Evolutionary conservation across 208 protist species (phyloP).

Genomic region (Trypanosomatidae sp.): DNA sequence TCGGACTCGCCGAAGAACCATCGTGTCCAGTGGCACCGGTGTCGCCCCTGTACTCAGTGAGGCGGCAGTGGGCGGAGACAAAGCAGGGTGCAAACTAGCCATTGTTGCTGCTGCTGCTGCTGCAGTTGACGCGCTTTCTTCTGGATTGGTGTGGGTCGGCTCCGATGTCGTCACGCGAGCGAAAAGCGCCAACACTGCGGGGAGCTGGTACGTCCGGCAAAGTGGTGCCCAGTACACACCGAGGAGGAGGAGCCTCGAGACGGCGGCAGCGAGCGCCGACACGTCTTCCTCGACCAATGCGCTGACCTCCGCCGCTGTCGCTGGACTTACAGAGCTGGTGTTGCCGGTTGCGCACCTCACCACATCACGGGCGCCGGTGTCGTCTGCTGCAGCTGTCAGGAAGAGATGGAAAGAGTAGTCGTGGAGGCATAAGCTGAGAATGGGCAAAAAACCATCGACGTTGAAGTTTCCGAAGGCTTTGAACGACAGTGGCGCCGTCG

Average conservation of each 20-base stretch:
- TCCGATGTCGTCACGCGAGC: not conserved
- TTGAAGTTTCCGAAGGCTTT: conserved; percentile 14
- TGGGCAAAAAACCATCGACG: not conserved
- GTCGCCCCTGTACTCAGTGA: not conserved
- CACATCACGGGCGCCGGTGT: not conserved
- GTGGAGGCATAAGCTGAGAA: conserved; percentile 18
- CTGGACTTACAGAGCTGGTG: not conserved
- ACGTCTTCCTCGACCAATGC: not conserved
- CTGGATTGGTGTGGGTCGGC: not conserved
- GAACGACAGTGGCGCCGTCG: not conserved
- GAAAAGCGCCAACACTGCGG: conserved; percentile 1
- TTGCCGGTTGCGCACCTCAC: not conserved
- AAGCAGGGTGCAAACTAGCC: not conserved
- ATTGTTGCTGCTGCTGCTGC: not conserved
- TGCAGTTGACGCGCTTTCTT: not conserved
- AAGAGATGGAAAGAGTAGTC: conserved; percentile 12
- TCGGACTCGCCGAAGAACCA: not conserved
- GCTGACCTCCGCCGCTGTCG: not conserved
- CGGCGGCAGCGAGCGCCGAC: conserved; percentile 1
- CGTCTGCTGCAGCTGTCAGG: not conserved
- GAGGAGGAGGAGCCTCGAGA: conserved; percentile 6
- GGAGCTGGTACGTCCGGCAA: conserved; percentile 22
- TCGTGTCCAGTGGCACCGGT: not conserved
- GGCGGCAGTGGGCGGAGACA: too few relatives aligned
- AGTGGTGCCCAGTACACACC: conserved; percentile 27